phyloP scores from a whole-genome alignment of 1,284 basidiomycete genomes.

The Boletus semigastroideus region DNA sequence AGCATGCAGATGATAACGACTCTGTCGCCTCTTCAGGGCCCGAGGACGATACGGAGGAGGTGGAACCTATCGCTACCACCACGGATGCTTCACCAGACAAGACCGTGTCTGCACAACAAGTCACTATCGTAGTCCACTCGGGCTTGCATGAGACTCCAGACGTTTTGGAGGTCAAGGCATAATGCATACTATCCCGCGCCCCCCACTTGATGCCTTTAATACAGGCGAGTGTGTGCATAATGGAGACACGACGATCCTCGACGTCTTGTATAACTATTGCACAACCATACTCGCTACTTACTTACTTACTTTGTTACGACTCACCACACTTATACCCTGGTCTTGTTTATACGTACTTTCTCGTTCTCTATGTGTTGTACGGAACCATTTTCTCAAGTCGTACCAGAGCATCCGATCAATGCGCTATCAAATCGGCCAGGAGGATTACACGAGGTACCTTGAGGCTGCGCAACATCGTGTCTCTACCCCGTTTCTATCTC shows the following conservation, averaged over 20 bases:
- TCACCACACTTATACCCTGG: slow-evolving; percentile 21
- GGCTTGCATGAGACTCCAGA: slow-evolving; percentile 13
- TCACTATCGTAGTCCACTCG: slow-evolving; percentile 2
- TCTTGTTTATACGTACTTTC: slow-evolving; percentile 17
- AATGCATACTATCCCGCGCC: slow-evolving; percentile 3
- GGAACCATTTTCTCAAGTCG: no score
- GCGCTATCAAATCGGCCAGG: slow-evolving; percentile 14
- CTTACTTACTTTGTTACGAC: slow-evolving; percentile 14
- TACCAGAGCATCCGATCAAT: slow-evolving; percentile 6
- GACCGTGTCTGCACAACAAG: slow-evolving; percentile 3
- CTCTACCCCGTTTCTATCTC: slow-evolving; percentile 13
- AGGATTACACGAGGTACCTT: slow-evolving; percentile 25
- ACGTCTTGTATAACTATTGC: slow-evolving; percentile 8
- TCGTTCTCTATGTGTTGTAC: no score
- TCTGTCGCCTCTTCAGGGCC: slow-evolving; percentile 25
- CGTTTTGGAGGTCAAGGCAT: slow-evolving; percentile 20
- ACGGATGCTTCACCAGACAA: slow-evolving; percentile 1
- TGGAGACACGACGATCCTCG: slow-evolving; percentile 1
- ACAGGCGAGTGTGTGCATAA: background rate
- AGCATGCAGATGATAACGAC: slow-evolving; percentile 20
- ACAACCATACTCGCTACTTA: slow-evolving; percentile 2
- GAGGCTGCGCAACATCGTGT: slow-evolving; percentile 15
- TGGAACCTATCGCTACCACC: background rate
- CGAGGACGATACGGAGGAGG: slow-evolving; percentile 12
- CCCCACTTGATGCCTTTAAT: background rate